Evolutionary conservation across 2,329 filamentous ascomycete species (phyloP).

Genomic region (Aotearoamyces nothofagi): DNA sequence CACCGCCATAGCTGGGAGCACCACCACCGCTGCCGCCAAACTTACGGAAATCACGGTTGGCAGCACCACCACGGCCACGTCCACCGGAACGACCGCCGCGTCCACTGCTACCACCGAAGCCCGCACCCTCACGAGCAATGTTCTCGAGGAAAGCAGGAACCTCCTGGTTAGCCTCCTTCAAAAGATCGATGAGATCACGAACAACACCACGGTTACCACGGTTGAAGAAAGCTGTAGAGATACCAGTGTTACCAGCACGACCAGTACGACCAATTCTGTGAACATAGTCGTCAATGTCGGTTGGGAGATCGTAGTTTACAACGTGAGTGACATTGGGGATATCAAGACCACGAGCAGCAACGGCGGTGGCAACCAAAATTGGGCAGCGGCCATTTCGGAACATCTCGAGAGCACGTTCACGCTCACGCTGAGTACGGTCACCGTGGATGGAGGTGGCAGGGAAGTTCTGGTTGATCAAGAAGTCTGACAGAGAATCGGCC

Average conservation of each 20-base stretch:
- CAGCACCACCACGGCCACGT: constrained; percentile 50
- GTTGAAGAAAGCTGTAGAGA: constrained; percentile 99
- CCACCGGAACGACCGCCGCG: constrained; percentile 50
- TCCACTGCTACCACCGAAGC: constrained; percentile 56
- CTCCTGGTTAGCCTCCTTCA: constrained; percentile 98
- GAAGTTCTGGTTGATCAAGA: constrained; percentile 97
- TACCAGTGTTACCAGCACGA: constrained; percentile 97
- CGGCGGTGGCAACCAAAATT: constrained; percentile 91
- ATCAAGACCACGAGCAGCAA: constrained; percentile 65
- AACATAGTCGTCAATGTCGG: constrained; percentile 96
- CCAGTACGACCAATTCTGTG: constrained; percentile 99
- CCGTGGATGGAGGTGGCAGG: constrained; percentile 97
- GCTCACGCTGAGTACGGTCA: constrained; percentile 95
- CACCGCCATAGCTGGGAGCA: constrained; percentile 26
- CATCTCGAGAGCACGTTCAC: constrained; percentile 93
- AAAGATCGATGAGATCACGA: constrained; percentile 86
- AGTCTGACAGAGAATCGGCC: constrained; percentile 95
- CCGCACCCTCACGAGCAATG: constrained; percentile 84
- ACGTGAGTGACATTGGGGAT: constrained; percentile 96
- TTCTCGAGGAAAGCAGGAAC: constrained; percentile 89
- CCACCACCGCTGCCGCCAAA: constrained; percentile 42
- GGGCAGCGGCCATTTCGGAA: constrained; percentile 94
- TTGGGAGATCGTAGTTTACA: constrained; percentile 98
- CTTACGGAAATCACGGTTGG: constrained; percentile 86
- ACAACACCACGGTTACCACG: constrained; percentile 97